Base-by-base conservation (phyloP, 768 basidiomycete species). In the Serpula lacrymans region DNA sequence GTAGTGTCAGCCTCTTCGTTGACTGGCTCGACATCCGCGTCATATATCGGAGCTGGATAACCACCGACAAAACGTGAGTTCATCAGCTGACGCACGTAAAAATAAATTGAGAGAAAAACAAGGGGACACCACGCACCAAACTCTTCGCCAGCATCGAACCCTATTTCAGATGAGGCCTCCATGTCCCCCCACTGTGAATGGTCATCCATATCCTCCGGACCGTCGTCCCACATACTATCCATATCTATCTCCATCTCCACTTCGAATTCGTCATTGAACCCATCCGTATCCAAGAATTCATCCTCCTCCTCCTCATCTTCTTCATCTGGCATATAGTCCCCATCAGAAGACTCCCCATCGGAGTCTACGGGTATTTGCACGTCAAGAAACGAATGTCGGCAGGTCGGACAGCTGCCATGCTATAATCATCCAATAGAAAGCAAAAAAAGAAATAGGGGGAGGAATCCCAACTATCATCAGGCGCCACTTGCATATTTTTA, bases 351-450 rank as follows among this genome's bases (percentile, higher is more conserved):
- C 52, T 82, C 84, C 53, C 74, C 70, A 49, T 82, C 82, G 9
- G 74, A 72, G 24, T 78, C 74, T 2, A 71, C 65, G 2, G 65
- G 64, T 1, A 72, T 71, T 4, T 57, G 61, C 27, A 82, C 69
- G 37, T 78, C 72, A 27, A 81, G 60, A 58, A 85, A 84, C 5
- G 63, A 57, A 43, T 77, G 63, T 22, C 84, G 67, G 55, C 84
- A 87, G 4, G 81, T 75, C 12, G 84, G 84, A 48, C 84, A 87
- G 49, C 68, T 84, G 11, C 83, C 83, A 49, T 84, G 83, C 81
- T 84, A 45, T 4, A 44, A 10, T 35, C 32, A 54, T 14, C n/a
- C n/a, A n/a, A n/a, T n/a, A n/a, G n/a, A 21, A 12, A 23, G 40
- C 22, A 22, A 8, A 46, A 1, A 32, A 32, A 22, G 14, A 26